Evolutionary conservation across 1,284 basidiomycete genomes (phyloP).

Genomic region (Anthracocystis walkeri): DNA sequence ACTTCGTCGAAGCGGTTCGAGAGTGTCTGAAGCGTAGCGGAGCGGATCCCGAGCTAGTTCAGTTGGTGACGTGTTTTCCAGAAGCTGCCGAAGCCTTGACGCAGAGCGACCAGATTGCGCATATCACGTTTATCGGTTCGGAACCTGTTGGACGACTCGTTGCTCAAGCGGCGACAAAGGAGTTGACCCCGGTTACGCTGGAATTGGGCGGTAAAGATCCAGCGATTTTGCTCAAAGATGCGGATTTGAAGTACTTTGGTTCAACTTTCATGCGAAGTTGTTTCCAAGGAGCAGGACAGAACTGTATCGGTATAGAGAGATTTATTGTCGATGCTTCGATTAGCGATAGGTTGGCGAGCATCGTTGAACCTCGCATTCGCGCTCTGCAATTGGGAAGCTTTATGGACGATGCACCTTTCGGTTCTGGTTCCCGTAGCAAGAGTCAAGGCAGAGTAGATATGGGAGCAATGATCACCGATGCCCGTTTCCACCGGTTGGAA

Average conservation of each 20-base stretch:
- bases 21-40: slow-evolving; percentile 75
- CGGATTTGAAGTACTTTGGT: slow-evolving; percentile 72
- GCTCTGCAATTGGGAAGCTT: slow-evolving; percentile 56
- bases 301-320: slow-evolving; percentile 90
- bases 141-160: slow-evolving; percentile 88
- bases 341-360: slow-evolving; percentile 77
- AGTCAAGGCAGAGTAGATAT: slow-evolving; percentile 73
- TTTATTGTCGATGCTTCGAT: slow-evolving; percentile 84
- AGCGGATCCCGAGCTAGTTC: slow-evolving; percentile 76
- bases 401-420: slow-evolving; percentile 62
- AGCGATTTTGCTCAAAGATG: slow-evolving; percentile 72
- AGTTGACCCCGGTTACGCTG: slow-evolving; percentile 88
- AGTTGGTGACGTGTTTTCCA: slow-evolving; percentile 83
- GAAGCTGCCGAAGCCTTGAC: slow-evolving; percentile 86
- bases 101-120: slow-evolving; percentile 80
- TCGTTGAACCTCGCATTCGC: slow-evolving; percentile 52
- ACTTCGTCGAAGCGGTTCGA: slow-evolving; percentile 74
- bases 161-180: slow-evolving; percentile 82
- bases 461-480: slow-evolving; percentile 82
- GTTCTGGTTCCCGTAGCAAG: slow-evolving; percentile 1
- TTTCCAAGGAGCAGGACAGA: slow-evolving; percentile 87
- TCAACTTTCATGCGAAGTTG: slow-evolving; percentile 70
- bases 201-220: slow-evolving; percentile 82
- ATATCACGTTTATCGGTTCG: slow-evolving; percentile 87
- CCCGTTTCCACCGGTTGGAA: slow-evolving; percentile 79